A percentile compares a stretch with the other conserved stretches of the same genome.
phyloP scores from a whole-genome alignment of 2,329 filamentous ascomycete genomes.

The Talaromyces pinophilus region DNA sequence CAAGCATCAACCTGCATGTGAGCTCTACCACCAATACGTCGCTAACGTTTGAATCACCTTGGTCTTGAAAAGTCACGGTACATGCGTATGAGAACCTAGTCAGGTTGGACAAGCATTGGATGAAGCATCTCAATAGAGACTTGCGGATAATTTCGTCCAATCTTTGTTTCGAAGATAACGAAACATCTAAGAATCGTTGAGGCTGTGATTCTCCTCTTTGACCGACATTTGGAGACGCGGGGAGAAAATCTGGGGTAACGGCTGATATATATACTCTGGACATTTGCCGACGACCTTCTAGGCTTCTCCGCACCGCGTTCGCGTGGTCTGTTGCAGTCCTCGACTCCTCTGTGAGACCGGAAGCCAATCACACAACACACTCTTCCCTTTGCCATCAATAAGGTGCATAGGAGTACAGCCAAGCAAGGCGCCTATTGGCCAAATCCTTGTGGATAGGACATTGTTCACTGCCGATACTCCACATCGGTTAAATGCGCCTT shows the following conservation, averaged over 20 bases:
- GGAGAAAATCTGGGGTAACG: constrained; percentile 11
- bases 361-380: constrained; percentile 1
- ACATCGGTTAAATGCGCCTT: constrained; percentile 2
- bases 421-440: not conserved
- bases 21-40: not conserved
- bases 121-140: not conserved
- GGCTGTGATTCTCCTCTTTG: not conserved
- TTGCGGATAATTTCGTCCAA: not conserved
- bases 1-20: not conserved
- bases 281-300: not conserved
- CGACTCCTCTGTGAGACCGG: not conserved
- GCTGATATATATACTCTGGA: constrained; percentile 1
- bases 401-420: not conserved
- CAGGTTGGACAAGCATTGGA: not conserved
- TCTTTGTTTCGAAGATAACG: not conserved
- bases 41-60: not conserved
- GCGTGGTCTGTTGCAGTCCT: not conserved
- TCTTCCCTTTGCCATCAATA: not conserved
- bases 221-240: constrained; percentile 1
- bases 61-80: not conserved
- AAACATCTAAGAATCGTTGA: not conserved
- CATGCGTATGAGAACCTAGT: not conserved
- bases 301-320: not conserved
- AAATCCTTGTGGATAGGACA: not conserved
- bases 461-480: not conserved